Evolutionary conservation across 768 basidiomycete species (phyloP).

Genomic region (Trametes villosa): DNA sequence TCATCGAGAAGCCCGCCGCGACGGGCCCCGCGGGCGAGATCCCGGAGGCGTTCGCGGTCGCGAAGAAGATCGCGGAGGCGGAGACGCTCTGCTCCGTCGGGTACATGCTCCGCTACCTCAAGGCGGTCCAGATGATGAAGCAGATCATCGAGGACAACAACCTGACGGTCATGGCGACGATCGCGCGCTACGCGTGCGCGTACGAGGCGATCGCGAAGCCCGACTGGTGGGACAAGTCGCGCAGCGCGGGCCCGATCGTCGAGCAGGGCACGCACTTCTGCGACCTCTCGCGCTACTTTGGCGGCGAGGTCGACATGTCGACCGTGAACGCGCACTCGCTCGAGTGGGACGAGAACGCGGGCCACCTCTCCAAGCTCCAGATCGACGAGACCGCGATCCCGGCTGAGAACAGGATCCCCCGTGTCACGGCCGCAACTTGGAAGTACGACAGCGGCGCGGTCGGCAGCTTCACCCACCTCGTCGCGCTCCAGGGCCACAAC

Average conservation of each 20-base stretch:
- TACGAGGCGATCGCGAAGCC: conserved; percentile 80
- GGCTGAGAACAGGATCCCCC: conserved; percentile 89
- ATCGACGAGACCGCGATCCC: conserved; percentile 87
- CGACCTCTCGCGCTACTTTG: conserved; percentile 96
- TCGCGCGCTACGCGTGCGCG: conserved; percentile 92
- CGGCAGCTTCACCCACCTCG: conserved; percentile 88
- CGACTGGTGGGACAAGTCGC: conserved; percentile 95
- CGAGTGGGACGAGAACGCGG: conserved; percentile 91
- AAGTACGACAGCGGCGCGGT: conserved; percentile 97
- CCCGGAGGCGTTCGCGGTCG: conserved; percentile 69
- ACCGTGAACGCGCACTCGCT: conserved; percentile 84
- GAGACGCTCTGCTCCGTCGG: conserved; percentile 88
- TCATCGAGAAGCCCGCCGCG: conserved; percentile 92
- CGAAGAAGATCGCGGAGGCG: conserved; percentile 68
- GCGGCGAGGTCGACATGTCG: conserved; percentile 89
- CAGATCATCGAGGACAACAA: conserved; percentile 93
- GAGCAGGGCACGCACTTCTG: conserved; percentile 98
- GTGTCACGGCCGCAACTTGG: conserved; percentile 92
- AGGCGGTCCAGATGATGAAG: conserved; percentile 96
- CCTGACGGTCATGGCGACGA: conserved; percentile 93
- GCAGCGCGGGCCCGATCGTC: conserved; percentile 81
- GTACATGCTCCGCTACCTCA: conserved; percentile 94
- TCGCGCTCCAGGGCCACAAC: conserved; percentile 88
- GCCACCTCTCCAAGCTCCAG: conserved; percentile 75
- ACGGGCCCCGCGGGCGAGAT: conserved; percentile 77